phyloP scores from a whole-genome alignment of 1,139 yeast genomes.

The Martiniozyma asiatica region DNA sequence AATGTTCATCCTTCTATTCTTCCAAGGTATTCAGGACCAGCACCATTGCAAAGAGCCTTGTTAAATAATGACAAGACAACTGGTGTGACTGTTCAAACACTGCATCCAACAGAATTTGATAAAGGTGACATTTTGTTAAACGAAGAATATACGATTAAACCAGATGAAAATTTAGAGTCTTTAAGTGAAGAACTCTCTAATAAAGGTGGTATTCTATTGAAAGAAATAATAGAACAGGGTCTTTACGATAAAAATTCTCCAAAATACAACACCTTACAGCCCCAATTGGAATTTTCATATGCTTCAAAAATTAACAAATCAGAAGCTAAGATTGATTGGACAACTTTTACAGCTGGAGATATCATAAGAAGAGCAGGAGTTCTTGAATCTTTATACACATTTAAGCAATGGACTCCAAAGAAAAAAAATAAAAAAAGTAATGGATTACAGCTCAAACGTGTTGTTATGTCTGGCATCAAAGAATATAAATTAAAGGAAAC shows the following conservation, averaged over 20 bases:
- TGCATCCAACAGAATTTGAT: constrained; percentile 83
- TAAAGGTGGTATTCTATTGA: constrained; percentile 50
- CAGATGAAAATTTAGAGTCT: constrained; percentile 30
- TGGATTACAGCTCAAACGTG: constrained; percentile 26
- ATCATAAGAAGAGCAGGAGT: constrained; percentile 39
- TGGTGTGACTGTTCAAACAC: constrained; percentile 82
- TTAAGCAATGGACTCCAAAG: constrained; percentile 20
- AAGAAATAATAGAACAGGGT: constrained; percentile 28
- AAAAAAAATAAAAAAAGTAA: constrained; percentile 6
- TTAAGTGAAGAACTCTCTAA: constrained; percentile 40
- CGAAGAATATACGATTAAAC: constrained; percentile 24
- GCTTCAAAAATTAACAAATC: constrained; percentile 44
- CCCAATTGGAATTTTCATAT: constrained; percentile 31
- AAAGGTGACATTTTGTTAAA: constrained; percentile 63
- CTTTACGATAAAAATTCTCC: constrained; percentile 21
- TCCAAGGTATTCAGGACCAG: constrained; percentile 77
- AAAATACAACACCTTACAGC: constrained; percentile 12
- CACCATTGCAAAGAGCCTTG: constrained; percentile 78
- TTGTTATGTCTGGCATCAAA: constrained; percentile 28
- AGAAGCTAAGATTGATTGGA: constrained; percentile 38
- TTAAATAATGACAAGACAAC: constrained; percentile 50
- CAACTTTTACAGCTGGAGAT: constrained; percentile 24
- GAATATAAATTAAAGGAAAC: constrained; percentile 1
- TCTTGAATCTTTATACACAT: constrained; percentile 48
- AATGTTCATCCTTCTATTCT: constrained; percentile 90